Conservation (phyloP, 148 eudicot genomes). For the Rhododendron ferrugineum region DNA sequence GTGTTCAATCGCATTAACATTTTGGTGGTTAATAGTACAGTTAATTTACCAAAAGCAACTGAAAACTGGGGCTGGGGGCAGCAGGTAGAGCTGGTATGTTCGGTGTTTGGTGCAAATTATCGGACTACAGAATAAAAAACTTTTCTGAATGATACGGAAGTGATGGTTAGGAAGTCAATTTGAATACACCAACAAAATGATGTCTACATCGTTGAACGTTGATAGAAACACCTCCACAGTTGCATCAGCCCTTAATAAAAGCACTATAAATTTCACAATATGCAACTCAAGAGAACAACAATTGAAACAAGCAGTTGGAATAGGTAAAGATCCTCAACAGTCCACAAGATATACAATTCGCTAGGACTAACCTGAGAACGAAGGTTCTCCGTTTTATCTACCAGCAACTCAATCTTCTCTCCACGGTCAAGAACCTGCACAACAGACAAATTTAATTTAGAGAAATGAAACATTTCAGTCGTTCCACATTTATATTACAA, state of each 20-base stretch:
- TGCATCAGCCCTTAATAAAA: neutral
- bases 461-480: neutral
- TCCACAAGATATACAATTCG: neutral
- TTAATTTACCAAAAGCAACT: neutral
- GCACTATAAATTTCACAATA: neutral
- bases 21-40: neutral
- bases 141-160: neutral
- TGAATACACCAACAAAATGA: neutral
- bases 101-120: neutral
- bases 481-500: neutral
- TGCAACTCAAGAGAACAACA: neutral
- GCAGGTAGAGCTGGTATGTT: neutral
- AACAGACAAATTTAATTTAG: neutral
- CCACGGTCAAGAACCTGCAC: slow-evolving; percentile 85
- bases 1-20: neutral
- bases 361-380: slow-evolving; percentile 58
- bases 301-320: neutral
- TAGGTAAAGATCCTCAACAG: neutral
- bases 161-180: neutral
- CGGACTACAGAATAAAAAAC: neutral
- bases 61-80: neutral
- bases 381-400: slow-evolving; percentile 81
- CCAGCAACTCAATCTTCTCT: slow-evolving; percentile 81
- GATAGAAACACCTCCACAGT: neutral
- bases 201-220: neutral